phyloP scores from a whole-genome alignment of 2,329 filamentous ascomycete species.

The Talaromyces sp. region DNA sequence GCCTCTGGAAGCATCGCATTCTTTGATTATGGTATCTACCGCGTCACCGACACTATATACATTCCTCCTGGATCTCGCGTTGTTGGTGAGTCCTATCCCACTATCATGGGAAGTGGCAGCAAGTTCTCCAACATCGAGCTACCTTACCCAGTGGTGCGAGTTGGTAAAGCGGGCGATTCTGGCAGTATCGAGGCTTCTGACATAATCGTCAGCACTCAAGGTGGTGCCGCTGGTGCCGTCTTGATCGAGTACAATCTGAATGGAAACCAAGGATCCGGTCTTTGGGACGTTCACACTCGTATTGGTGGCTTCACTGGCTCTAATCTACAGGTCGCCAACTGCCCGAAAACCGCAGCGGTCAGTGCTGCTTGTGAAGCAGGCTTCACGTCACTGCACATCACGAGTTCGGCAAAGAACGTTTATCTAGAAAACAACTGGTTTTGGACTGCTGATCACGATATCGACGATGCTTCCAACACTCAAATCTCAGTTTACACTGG shows the following conservation, averaged over 20 bases:
- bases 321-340: slow-evolving; percentile 41
- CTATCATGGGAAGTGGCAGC: slow-evolving; percentile 55
- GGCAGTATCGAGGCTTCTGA: slow-evolving; percentile 70
- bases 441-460: slow-evolving; percentile 55
- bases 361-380: slow-evolving; percentile 34
- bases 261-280: slow-evolving; percentile 46
- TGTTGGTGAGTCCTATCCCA: slow-evolving; percentile 54
- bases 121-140: slow-evolving; percentile 56
- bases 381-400: slow-evolving; percentile 39
- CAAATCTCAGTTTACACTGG: slow-evolving; percentile 54
- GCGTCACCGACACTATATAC: slow-evolving; percentile 46
- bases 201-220: slow-evolving; percentile 66
- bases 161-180: slow-evolving; percentile 61
- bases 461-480: slow-evolving; percentile 49
- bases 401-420: slow-evolving; percentile 30
- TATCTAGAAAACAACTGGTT: slow-evolving; percentile 53
- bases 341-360: slow-evolving; percentile 40
- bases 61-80: slow-evolving; percentile 51
- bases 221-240: slow-evolving; percentile 63
- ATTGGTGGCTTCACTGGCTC: slow-evolving; percentile 53
- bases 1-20: slow-evolving; percentile 51
- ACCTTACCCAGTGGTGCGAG: slow-evolving; percentile 63
- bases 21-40: slow-evolving; percentile 56
- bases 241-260: slow-evolving; percentile 71
- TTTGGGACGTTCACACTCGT: slow-evolving; percentile 56